Evolutionary conservation across 805 yeast species (phyloP).

Genomic region (Saccharomycopsis amapae): DNA sequence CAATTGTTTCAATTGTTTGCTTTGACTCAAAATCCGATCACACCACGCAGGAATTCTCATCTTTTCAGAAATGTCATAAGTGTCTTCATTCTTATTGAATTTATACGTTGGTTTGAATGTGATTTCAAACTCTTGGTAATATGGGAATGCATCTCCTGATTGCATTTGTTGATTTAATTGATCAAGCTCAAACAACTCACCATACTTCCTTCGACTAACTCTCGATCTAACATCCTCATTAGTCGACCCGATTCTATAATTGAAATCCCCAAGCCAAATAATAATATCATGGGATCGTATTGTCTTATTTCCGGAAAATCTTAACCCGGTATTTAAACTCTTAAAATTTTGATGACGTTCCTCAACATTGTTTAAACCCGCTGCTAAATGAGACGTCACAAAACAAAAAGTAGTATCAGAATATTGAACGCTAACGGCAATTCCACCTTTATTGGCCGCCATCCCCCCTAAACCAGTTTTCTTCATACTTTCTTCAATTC

Average conservation of each 20-base stretch:
- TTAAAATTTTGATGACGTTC: conserved; percentile 86
- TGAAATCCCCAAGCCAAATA: conserved; percentile 92
- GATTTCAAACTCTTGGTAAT: conserved; percentile 74
- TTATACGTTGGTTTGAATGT: conserved; percentile 89
- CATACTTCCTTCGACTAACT: conserved; percentile 43
- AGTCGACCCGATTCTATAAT: conserved; percentile 68
- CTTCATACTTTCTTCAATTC: conserved; percentile 65
- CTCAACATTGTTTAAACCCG: conserved; percentile 73
- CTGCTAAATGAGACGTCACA: conserved; percentile 85
- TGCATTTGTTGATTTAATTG: conserved; percentile 75
- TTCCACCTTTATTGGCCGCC: conserved; percentile 76
- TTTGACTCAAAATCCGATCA: conserved; percentile 72
- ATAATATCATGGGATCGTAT: conserved; percentile 76
- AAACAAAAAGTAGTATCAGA: conserved; percentile 70
- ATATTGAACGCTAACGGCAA: conserved; percentile 58
- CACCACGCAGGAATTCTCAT: conserved; percentile 97
- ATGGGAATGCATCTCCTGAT: conserved; percentile 70
- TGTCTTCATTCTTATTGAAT: conserved; percentile 77
- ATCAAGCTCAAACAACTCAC: conserved; percentile 57
- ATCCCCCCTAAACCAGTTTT: conserved; percentile 95
- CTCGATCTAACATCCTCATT: conserved; percentile 60
- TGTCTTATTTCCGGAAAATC: conserved; percentile 50
- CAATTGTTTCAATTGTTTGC: conserved; percentile 46
- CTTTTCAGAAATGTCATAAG: conserved; percentile 86
- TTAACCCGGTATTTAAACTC: conserved; percentile 61